Evolutionary conservation across 495 filamentous ascomycete genomes (phyloP).

Genomic region (Aspergillus affinis): DNA sequence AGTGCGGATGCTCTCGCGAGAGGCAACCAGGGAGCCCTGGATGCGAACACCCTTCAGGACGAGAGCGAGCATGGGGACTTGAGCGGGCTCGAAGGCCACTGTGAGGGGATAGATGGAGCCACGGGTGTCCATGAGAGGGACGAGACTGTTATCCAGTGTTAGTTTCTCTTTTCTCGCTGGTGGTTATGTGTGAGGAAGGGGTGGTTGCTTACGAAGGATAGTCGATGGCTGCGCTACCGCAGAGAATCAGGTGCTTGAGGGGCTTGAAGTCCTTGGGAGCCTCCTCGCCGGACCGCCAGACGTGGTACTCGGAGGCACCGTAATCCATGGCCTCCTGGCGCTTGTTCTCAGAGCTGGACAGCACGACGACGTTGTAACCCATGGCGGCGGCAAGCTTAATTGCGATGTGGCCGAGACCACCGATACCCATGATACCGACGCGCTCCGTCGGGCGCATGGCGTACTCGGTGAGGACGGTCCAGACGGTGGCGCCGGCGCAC

Average conservation of each 20-base stretch:
- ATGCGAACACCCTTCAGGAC: conserved; percentile 48
- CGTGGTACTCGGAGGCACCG: conserved; percentile 74
- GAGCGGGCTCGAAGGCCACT: conserved; percentile 44
- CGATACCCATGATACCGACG: conserved; percentile 75
- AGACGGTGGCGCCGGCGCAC: conserved; percentile 83
- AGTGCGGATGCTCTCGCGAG: conserved; percentile 42
- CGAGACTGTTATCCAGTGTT: conserved; percentile 15
- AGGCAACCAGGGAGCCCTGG: conserved; percentile 55
- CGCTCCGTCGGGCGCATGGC: conserved; percentile 77
- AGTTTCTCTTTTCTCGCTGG: too few species aligned
- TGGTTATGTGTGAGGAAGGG: too few species aligned
- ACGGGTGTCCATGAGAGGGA: conserved; percentile 42
- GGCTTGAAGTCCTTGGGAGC: not conserved
- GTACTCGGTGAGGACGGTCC: conserved; percentile 72
- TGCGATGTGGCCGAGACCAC: conserved; percentile 75
- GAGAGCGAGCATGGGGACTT: conserved; percentile 47
- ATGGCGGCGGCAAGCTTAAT: conserved; percentile 70
- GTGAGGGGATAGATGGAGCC: conserved; percentile 53
- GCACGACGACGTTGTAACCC: conserved; percentile 69
- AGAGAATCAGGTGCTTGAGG: not conserved
- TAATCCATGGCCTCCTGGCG: conserved; percentile 65
- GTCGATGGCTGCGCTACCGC: not conserved
- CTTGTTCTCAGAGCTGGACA: conserved; percentile 67
- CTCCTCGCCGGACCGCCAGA: conserved; percentile 61
- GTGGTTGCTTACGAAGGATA: not conserved